Percentiles rank a stretch among this genome's conserved stretches.
Evolutionary conservation across 1,284 basidiomycete genomes (phyloP).

Genomic region (Microbotryum silenes-acaulis): DNA sequence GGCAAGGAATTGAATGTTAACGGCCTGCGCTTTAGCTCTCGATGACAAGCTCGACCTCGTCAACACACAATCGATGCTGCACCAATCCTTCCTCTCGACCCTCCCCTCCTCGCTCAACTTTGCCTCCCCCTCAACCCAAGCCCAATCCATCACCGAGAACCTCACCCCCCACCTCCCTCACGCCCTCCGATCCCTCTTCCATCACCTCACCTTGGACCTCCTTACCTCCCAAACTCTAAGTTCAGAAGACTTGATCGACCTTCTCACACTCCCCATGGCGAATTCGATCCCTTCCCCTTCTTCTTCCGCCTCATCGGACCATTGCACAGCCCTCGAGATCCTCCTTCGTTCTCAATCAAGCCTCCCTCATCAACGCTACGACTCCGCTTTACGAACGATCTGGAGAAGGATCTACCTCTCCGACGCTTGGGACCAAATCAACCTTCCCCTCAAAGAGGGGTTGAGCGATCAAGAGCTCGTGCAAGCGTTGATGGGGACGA

Average conservation of each 20-base stretch:
- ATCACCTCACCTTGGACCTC: slow-evolving; percentile 27
- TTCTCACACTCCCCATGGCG: slow-evolving; percentile 39
- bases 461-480: too few species aligned
- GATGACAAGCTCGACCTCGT: slow-evolving; percentile 50
- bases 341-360: slow-evolving; percentile 49
- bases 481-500: too few species aligned
- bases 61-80: slow-evolving; percentile 48
- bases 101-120: slow-evolving; percentile 21
- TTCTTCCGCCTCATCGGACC: slow-evolving; percentile 41
- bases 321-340: slow-evolving; percentile 51
- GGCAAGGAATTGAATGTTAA: slow-evolving; percentile 19
- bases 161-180: slow-evolving; percentile 13
- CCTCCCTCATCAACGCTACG: slow-evolving; percentile 59
- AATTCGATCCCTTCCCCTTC: neutral
- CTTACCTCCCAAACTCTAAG: slow-evolving; percentile 40
- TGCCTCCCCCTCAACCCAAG: slow-evolving; percentile 41
- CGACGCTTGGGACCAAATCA: slow-evolving; percentile 61
- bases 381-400: slow-evolving; percentile 60
- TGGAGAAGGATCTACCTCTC: slow-evolving; percentile 82
- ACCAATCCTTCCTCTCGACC: slow-evolving; percentile 27
- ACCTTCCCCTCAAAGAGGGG: too few species aligned
- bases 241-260: slow-evolving; percentile 48
- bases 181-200: neutral
- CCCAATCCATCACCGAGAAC: slow-evolving; percentile 6
- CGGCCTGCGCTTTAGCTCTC: slow-evolving; percentile 35